Base-by-base conservation (phyloP, 139 green algal genomes). In the Chlorella sp. region DNA sequence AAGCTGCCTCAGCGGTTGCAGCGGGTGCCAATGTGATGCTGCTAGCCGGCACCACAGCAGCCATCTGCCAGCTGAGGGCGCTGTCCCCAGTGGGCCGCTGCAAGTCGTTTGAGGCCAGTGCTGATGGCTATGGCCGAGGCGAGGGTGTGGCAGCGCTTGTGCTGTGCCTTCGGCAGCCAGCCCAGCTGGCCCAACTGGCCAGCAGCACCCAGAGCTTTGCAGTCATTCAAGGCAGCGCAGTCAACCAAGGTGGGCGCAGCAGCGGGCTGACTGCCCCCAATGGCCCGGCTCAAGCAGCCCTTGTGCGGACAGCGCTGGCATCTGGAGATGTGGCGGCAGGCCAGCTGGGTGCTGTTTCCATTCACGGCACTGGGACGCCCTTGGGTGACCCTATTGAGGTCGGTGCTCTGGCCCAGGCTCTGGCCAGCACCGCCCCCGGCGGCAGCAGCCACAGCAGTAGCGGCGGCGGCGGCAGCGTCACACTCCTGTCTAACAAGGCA, bases 231-330 rank as follows among this genome's bases (percentile, higher is more conserved):
- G 89, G 91, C 11, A 90, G 84, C 28, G 86, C 91, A 7, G 94
- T 97, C 20, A 98, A 98, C 83, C 94, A 97, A 81, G 65, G 73
- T 73, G 95, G 95, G 20, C 90, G 95, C 65, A 95, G 91, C 67
- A 95, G 89, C 72, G 91, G 91, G 38, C 85, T 98, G 11, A 98
- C 95, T 3, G 95, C 95, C 3, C 93, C 94, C 0, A 92, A 95
- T 69, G 94, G 94, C 3, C 92, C 92, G 8, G 88, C 88, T 24
- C 95, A 98, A 68, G 81, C 90, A 32, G 82, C 89, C 0, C 87
- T 97, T 6, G 79, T 96, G 32, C 56, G 67, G 19, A 51, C 83
- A 16, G 90, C 90, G 0, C 81, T 95, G 73, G 54, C 58, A 20
- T 40, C 83, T 56, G 87, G 88, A 46, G 24, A 13, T 11, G 17